phyloP scores from a whole-genome alignment of 768 basidiomycete genomes.

The Mycena haematopus region DNA sequence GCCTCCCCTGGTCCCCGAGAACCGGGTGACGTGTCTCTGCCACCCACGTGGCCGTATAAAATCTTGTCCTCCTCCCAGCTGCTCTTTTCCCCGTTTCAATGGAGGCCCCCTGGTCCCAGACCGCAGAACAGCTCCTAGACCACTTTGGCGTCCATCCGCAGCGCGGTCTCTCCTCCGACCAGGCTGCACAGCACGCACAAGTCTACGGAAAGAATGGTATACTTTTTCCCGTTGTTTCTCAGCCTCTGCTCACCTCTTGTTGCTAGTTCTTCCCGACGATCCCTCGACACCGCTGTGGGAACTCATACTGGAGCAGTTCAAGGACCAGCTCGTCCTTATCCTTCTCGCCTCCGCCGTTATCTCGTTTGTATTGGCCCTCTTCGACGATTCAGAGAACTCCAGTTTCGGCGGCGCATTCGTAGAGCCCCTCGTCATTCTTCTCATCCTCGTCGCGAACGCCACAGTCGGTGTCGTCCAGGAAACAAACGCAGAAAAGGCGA shows the following conservation, averaged over 20 bases:
- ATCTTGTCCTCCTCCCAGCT: slow-evolving; percentile 16
- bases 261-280: slow-evolving; percentile 88
- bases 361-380: slow-evolving; percentile 89
- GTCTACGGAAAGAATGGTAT: slow-evolving; percentile 88
- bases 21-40: slow-evolving; percentile 19
- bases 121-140: slow-evolving; percentile 70
- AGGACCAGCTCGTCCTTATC: slow-evolving; percentile 98
- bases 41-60: slow-evolving; percentile 24
- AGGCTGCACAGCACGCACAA: slow-evolving; percentile 75
- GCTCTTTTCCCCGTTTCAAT: slow-evolving; percentile 44
- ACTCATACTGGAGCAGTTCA: slow-evolving; percentile 97
- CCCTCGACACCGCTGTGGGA: slow-evolving; percentile 91
- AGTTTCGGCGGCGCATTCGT: slow-evolving; percentile 87
- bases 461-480: slow-evolving; percentile 97
- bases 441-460: slow-evolving; percentile 97
- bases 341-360: slow-evolving; percentile 92
- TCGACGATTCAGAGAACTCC: slow-evolving; percentile 78
- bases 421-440: slow-evolving; percentile 92
- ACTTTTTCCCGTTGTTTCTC: slow-evolving; percentile 26
- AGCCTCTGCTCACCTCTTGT: slow-evolving; percentile 17
- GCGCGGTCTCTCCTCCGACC: slow-evolving; percentile 67
- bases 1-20: neutral
- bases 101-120: slow-evolving; percentile 82
- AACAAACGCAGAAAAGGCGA: slow-evolving; percentile 94
- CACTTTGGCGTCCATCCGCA: slow-evolving; percentile 72